A percentile compares a stretch with the other conserved stretches of the same genome.
Conservation (phyloP, 352 stramenopile genomes). For the Globisporangium nagaii region DNA sequence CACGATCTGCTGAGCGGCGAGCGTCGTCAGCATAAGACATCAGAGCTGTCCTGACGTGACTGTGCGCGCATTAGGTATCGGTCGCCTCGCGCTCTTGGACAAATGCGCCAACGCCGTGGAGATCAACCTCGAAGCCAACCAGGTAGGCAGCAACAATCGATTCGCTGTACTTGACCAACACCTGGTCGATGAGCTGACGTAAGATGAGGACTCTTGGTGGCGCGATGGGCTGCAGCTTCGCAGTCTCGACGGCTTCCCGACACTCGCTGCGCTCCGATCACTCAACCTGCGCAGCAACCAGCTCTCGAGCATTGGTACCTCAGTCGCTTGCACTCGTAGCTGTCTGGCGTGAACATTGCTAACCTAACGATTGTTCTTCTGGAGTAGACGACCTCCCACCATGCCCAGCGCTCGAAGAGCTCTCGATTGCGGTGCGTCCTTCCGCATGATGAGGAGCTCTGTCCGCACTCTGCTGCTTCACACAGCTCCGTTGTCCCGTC, state of each 20-base stretch:
- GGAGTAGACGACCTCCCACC: constrained; percentile 31
- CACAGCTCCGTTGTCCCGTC: neutral
- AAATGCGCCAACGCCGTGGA: constrained; percentile 46
- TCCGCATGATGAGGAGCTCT: too few relatives aligned
- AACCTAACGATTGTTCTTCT: neutral
- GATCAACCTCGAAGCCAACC: constrained; percentile 51
- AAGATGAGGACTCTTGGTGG: too few relatives aligned
- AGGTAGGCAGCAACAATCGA: constrained; percentile 21
- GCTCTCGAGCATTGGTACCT: constrained; percentile 37
- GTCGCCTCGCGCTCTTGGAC: constrained; percentile 30
- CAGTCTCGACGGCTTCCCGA: constrained; percentile 37
- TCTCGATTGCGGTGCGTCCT: constrained; percentile 33
- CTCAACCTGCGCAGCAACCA: constrained; percentile 50
- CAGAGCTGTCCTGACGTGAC: too few relatives aligned
- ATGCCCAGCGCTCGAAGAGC: constrained; percentile 44
- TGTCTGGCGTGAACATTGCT: too few relatives aligned
- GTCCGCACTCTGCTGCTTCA: too few relatives aligned
- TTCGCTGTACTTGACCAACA: neutral
- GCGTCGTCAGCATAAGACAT: too few relatives aligned
- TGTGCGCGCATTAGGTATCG: too few relatives aligned
- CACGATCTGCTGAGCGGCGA: too few relatives aligned
- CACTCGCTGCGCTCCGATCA: constrained; percentile 29
- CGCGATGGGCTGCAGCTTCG: constrained; percentile 28
- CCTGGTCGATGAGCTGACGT: too few relatives aligned
- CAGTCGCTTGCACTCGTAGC: neutral